Base-by-base conservation (phyloP, 148 eudicot species). In the Diospyros kaki region DNA sequence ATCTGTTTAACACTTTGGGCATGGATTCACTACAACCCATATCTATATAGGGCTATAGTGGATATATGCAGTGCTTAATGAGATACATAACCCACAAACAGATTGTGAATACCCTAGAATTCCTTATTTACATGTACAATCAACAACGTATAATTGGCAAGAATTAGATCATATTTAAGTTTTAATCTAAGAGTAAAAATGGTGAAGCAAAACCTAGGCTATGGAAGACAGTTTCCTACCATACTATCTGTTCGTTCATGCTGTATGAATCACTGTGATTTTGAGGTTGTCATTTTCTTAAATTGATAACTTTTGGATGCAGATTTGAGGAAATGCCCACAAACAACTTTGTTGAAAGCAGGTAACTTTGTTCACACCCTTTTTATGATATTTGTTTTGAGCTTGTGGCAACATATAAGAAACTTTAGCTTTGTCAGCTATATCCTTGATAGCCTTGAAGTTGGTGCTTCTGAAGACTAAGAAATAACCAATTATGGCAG, bases 261-360 rank as follows among this genome's bases (percentile, higher is more conserved):
- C 44, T 55, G 28, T 55, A 3, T 70, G 73, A 62, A 70, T 51
- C 3, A 3, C 11, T 51, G 9, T 64, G 28, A 45, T 46, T 45
- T 64, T 39, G 45, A 6, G 61, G 60, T 53, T 73, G 43, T 58
- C 64, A 58, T 39, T 63, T 55, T 53, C 65, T 18, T 61, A 12
- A 46, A 53, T 41, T 81, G 64, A 64, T 81, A 18, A 67, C 28
- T 59, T 76, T 38, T 6, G 3, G 70, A 44, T 84, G 81, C 91
- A 94, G 98, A 56, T 94, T 94, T 70, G 98, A 94, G 83, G 98
- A 94, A 85, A 94, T 94, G 98, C 94, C 97, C 43, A 94, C 98
- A 54, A 87, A 90, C 83, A 86, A 89, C 80, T 95, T 75, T 83
- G 91, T 89, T 6, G 98, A 95, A 78, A 92, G 97, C 97, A 95